These are phyloP conservation scores for Lentinula aciculospora DNA, from an alignment of 768 basidiomycete genomes.

Conservation along the genomic window DNA sequence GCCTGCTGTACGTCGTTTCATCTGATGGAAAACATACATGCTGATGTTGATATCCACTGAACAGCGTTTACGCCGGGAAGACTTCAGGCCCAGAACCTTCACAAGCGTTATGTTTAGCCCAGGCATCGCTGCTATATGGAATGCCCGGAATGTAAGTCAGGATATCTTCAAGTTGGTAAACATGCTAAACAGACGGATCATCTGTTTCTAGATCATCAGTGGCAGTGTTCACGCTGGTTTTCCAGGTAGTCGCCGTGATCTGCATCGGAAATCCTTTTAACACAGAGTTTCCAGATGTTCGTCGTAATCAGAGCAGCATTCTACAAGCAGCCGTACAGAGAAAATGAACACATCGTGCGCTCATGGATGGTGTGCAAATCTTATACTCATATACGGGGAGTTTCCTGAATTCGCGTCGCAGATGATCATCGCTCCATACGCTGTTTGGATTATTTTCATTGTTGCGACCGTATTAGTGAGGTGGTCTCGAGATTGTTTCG, in stretches of 20 bases:
- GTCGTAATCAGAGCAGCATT: conserved; percentile 32
- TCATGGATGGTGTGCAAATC: conserved; percentile 29
- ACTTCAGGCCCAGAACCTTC: conserved; percentile 39
- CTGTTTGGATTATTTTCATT: conserved; percentile 30
- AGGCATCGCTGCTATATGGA: conserved; percentile 42
- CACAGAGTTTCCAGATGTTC: conserved; percentile 31
- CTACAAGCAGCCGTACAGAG: conserved; percentile 18
- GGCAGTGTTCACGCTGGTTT: conserved; percentile 34
- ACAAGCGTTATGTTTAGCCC: conserved; percentile 35
- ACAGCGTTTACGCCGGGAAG: conserved; percentile 36
- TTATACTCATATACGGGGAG: neutral
- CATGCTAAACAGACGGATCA: neutral
- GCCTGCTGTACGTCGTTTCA: conserved; percentile 27
- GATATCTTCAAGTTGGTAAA: neutral
- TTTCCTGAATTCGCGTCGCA: conserved; percentile 11
- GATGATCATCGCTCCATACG: conserved; percentile 38
- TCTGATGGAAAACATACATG: neutral
- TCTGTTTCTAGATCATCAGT: conserved; percentile 28
- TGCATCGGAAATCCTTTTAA: neutral
- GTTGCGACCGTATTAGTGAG: conserved; percentile 35
- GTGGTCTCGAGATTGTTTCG: neutral
- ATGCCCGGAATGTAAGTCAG: conserved; percentile 38
- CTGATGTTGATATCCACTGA: conserved; percentile 5
- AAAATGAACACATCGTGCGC: conserved; percentile 27
- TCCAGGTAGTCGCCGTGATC: conserved; percentile 26